Base-by-base conservation (phyloP, 2,329 filamentous ascomycete species). In the Talaromyces albobiverticillius region DNA sequence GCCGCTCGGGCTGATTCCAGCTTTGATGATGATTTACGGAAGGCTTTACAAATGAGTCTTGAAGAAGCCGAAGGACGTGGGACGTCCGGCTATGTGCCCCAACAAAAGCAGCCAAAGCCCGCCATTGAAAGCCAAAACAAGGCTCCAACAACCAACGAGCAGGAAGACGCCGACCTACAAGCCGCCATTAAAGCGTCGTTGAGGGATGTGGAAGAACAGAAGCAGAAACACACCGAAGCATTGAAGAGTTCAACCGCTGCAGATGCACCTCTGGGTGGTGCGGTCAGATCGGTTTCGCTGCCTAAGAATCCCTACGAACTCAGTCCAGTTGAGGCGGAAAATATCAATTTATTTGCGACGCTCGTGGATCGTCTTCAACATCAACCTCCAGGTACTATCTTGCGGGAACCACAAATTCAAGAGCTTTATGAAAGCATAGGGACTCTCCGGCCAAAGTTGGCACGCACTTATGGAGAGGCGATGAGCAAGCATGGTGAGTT, bases 341-440 rank as follows among this genome's bases (percentile, higher is more conserved):
- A 97, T 63, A 99, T 99, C 70, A 96, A 96, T 65, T 78, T 99
- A 1, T 97, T 99, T 67, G 82, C 94, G 0, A 96, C 94, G 0
- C 76, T 99, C 34, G 94, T 99, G 10, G 94, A 99, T 68, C 85
- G 95, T 31, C 76, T 99, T 38, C 93, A 97, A 69, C 94, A 95
- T 56, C 94, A 99, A 65, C 90, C 94, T 0, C 92, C 92, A 0
- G 94, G 94, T 0, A 97, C 94, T 0, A 96, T 99, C 51, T 74
- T 99, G n/a, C 82, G 94, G 46, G 94, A 99, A 66, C 94, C 94
- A 1, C 94, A 97, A 69, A 96, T 99, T 48, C 94, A 99, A 71
- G 94, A 99, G 73, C 79, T 99, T 4, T 99, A 99, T 69, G 94
- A 97, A 67, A 95, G 92, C 64, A 97, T 99, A 63, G 91, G 93